Base-by-base conservation (phyloP, 192 early-diverging fungal species). In the Phycomyces nitens region DNA sequence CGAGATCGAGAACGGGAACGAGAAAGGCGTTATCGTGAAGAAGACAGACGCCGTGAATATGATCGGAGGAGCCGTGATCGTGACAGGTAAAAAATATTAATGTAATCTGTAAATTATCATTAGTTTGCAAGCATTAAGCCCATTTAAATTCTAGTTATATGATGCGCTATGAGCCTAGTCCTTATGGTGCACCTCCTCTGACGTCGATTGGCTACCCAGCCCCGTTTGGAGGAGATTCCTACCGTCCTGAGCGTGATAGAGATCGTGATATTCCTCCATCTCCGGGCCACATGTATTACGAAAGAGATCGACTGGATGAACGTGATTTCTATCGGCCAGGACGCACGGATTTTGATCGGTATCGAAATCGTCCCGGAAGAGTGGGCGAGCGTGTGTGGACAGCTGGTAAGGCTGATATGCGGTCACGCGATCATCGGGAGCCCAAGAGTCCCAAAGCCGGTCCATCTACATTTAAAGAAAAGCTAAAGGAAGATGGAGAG, bases 141-240 rank as follows among this genome's bases (percentile, higher is more conserved):
- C n/a, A n/a, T n/a, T n/a, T n/a, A 10, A 27, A 11, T 15, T 53
- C 39, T 26, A 56, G 55, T 38, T 68, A 68, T 29, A 51, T 60
- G 39, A 43, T 64, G 8, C 15, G 70, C 20, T 72, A 66, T 52
- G 70, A 66, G 22, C 43, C 59, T 39, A 52, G 62, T 16, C 15
- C 40, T 23, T 62, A 62, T 53, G 57, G 59, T 54, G 62, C 44
- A 2, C 60, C 60, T 20, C 60, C 64, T 29, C 58, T 41, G 8
- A 53, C 54, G 16, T 23, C 61, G 1, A 22, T 55, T 26, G 54
- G 40, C 23, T 65, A 58, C 23, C 60, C 58, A n/a, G 43, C 61
- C 23, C 55, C 71, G 8, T 75, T 66, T 67, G 68, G 68, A 1
- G 68, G 68, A 9, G 73, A 75, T 20, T 75, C 73, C n/a, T 75